These are phyloP conservation scores for Fusarium euwallaceae DNA, from an alignment of 2,329 filamentous ascomycete species.

Conservation along the genomic window DNA sequence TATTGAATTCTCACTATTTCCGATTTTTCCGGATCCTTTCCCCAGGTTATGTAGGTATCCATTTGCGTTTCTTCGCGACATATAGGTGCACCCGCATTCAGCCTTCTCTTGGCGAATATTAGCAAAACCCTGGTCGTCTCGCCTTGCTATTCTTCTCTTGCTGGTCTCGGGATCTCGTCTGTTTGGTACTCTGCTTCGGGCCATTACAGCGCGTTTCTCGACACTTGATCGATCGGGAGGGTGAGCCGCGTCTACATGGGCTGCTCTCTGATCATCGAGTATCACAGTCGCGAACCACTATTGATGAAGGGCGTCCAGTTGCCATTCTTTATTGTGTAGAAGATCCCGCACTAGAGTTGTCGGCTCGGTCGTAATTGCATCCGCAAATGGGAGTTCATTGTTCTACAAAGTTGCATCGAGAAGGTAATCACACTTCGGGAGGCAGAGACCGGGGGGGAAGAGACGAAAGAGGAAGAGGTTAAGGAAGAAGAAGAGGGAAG, in stretches of 20 bases:
- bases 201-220: background rate
- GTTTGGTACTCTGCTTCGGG: background rate
- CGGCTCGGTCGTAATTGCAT: background rate
- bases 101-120: background rate
- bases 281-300: background rate
- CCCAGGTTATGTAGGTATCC: background rate
- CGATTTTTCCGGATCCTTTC: background rate
- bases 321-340: background rate
- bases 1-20: background rate
- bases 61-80: background rate
- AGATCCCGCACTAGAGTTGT: background rate
- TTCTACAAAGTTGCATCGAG: too few relatives aligned
- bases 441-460: too few relatives aligned
- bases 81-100: background rate
- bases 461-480: too few relatives aligned
- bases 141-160: background rate
- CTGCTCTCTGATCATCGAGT: background rate
- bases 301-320: background rate
- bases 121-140: background rate
- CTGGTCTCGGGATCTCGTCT: background rate
- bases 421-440: too few relatives aligned
- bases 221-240: background rate
- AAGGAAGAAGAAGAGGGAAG: too few relatives aligned
- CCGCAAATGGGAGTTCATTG: background rate
- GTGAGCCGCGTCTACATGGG: background rate